A percentile compares a stretch with the other conserved stretches of the same genome.
These are phyloP conservation scores for Polytolypa hystricis DNA, from an alignment of 2,329 filamentous ascomycete genomes.

Conservation along the genomic window DNA sequence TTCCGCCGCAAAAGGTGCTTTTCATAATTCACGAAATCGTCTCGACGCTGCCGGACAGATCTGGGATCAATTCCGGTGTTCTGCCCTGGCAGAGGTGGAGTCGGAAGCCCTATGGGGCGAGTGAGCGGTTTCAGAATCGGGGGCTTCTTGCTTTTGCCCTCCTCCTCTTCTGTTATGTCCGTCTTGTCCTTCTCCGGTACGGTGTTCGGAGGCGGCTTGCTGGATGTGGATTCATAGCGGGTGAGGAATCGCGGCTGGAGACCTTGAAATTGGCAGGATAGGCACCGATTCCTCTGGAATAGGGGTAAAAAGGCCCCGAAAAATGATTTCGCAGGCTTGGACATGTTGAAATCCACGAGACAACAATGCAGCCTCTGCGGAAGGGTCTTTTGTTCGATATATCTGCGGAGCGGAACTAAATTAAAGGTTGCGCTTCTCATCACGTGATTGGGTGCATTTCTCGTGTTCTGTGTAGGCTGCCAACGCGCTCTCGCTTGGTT, in stretches of 20 bases:
- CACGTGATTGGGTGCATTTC: constrained; percentile 26
- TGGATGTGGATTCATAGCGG: constrained; percentile 9
- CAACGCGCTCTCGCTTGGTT: no score
- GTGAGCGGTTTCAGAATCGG: constrained; percentile 42
- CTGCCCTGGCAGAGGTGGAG: constrained; percentile 64
- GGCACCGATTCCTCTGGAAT: constrained; percentile 21
- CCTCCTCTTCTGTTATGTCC: constrained; percentile 5
- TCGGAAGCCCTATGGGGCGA: constrained; percentile 70
- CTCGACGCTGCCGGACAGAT: constrained; percentile 54
- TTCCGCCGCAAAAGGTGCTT: constrained; percentile 69
- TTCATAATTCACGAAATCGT: constrained; percentile 76
- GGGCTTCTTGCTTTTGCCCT: constrained; percentile 16
- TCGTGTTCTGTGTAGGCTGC: constrained; percentile 21
- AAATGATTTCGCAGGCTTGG: neutral
- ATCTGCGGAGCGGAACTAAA: no score
- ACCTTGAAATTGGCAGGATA: constrained; percentile 26
- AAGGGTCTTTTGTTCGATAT: no score
- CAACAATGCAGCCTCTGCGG: no score
- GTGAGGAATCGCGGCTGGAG: constrained; percentile 10
- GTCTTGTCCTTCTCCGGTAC: no score
- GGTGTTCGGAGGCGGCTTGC: constrained; percentile 6
- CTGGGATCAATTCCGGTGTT: constrained; percentile 69
- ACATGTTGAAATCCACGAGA: no score
- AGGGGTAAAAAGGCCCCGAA: neutral
- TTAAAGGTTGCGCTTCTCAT: no score